A percentile compares a stretch with the other conserved stretches of the same genome.
Conservation (phyloP, 2,329 filamentous ascomycete genomes). For the Diaporthe australafricana region DNA sequence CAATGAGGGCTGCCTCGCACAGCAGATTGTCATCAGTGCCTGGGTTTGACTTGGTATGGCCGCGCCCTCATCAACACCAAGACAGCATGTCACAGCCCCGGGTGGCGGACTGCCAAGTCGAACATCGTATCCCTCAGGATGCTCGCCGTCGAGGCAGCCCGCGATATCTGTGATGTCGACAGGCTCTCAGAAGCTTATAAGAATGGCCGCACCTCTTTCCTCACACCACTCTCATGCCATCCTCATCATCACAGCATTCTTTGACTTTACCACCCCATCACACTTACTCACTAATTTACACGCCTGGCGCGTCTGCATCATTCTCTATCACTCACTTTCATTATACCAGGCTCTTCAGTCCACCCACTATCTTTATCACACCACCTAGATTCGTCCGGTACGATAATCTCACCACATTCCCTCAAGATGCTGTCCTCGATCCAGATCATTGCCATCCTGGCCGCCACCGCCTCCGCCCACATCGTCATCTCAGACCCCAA, state of each 20-base stretch:
- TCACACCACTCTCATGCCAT: constrained; percentile 14
- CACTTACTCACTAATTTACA: constrained; percentile 24
- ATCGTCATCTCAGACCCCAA: constrained; percentile 6
- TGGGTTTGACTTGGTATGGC: constrained; percentile 22
- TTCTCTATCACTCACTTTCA: constrained; percentile 19
- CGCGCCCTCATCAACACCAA: constrained; percentile 9
- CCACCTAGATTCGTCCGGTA: constrained; percentile 21
- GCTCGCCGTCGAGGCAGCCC: background rate
- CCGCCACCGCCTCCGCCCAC: constrained; percentile 21
- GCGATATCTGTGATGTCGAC: background rate
- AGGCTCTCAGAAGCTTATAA: background rate
- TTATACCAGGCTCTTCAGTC: constrained; percentile 12
- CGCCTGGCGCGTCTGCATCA: constrained; percentile 22
- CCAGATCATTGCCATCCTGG: constrained; percentile 27
- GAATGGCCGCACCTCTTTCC: constrained; percentile 3
- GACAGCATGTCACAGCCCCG: background rate
- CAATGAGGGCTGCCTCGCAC: background rate
- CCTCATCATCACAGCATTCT: constrained; percentile 27
- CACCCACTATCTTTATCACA: constrained; percentile 16
- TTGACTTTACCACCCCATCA: background rate
- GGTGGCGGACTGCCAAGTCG: constrained; percentile 1
- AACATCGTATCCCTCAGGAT: constrained; percentile 14
- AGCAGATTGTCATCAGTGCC: background rate
- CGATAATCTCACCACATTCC: constrained; percentile 17
- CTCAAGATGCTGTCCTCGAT: constrained; percentile 29